Conservation (phyloP, 441 rosid species). For the Brassica balearica region DNA sequence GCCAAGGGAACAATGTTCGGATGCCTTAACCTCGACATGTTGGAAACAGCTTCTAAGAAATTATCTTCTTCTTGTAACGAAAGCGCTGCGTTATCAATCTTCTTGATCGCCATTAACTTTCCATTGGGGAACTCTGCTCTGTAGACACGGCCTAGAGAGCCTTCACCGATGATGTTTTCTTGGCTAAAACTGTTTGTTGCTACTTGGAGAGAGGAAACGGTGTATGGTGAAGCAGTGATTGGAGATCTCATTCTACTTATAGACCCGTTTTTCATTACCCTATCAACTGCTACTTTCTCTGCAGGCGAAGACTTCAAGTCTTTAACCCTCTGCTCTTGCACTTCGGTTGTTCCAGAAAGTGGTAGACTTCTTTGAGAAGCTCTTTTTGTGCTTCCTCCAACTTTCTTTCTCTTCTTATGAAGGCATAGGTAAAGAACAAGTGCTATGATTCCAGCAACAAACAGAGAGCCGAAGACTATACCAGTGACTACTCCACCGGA, state of each 20-base stretch:
- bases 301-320: slow-evolving; percentile 79
- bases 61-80: slow-evolving; percentile 91
- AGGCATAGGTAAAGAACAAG: slow-evolving; percentile 59
- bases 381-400: slow-evolving; percentile 46
- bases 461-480: slow-evolving; percentile 65
- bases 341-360: slow-evolving; percentile 50
- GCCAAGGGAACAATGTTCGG: slow-evolving; percentile 79
- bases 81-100: slow-evolving; percentile 87
- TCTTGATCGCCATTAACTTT: slow-evolving; percentile 72
- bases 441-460: slow-evolving; percentile 53
- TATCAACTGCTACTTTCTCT: slow-evolving; percentile 69
- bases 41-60: slow-evolving; percentile 91
- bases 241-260: slow-evolving; percentile 77
- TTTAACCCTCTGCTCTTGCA: slow-evolving; percentile 71
- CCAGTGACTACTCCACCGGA: slow-evolving; percentile 69
- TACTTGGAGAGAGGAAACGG: slow-evolving; percentile 85
- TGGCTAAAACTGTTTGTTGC: slow-evolving; percentile 93
- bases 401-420: slow-evolving; percentile 59
- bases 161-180: slow-evolving; percentile 92
- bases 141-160: slow-evolving; percentile 97
- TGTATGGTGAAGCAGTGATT: slow-evolving; percentile 75
- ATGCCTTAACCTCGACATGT: slow-evolving; percentile 93
- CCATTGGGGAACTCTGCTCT: slow-evolving; percentile 83
- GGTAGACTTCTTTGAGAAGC: slow-evolving; percentile 64
- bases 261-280: slow-evolving; percentile 75